Base-by-base conservation (phyloP, 108 stramenopile species). In the Cyclostephanos tholiformis region DNA sequence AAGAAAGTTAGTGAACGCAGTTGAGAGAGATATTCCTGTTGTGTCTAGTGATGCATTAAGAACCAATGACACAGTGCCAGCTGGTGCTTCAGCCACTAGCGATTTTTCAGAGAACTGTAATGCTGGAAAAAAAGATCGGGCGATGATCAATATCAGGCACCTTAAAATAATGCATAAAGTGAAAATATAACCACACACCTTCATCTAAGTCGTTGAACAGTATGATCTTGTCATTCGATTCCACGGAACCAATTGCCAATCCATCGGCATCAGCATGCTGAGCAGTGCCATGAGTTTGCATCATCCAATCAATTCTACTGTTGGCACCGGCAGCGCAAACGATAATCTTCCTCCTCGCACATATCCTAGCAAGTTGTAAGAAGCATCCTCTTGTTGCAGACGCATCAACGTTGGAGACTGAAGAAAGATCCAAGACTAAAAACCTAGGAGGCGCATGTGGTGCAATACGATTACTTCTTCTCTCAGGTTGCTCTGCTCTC, bases 301-400 rank as follows among this genome's bases (percentile, higher is more conserved):
- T 75, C 75, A 92, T 87, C 94, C 94, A 95, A 32, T 91, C 87
- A n/a, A 91, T 87, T 20, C 88, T 77, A 25, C 86, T 79, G 59
- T 83, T 85, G 1, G 82, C 79, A 20, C 90, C 87, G 9, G 91
- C 81, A 4, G 89, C 94, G 76, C 91, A 92, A 19, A 92, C 85
- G 26, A 90, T 62, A 38, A 95, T 86, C 8, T 70, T 61, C 27
- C 84, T 67, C 20, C 84, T 85, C 51, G 81, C 71, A 56, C 87
- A 88, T 79, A 91, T 85, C 63, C 87, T 92, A 23, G 81, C 89
- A 17, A 95, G 75, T 65, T 95, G 94, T 16, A 95, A 68, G 62
- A 95, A 95, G 74, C 94, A 95, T 13, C 89, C 88, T 27, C 94
- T 77, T 1, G 91, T 81, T n/a, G 94, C 88, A 14, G 91, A 90